A percentile compares a stretch with the other conserved stretches of the same genome.
phyloP scores from a whole-genome alignment of 106 monocot genomes.

The Iris macrosiphon region DNA sequence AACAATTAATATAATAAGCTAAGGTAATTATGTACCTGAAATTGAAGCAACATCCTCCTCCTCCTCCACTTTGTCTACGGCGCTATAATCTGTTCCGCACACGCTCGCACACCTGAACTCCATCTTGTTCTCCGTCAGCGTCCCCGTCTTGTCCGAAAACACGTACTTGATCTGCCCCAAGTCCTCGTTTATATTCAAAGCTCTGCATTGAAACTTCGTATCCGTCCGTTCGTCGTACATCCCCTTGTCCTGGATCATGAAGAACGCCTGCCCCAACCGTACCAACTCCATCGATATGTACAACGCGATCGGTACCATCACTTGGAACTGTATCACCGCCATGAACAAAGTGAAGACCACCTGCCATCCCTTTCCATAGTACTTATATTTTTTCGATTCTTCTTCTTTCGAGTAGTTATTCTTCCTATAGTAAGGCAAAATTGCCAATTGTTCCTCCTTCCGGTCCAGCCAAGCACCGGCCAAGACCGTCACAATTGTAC shows the following conservation, averaged over 20 bases:
- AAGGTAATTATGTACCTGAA: slow-evolving; percentile 3
- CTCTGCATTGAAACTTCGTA: slow-evolving; percentile 74
- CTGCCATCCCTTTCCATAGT: slow-evolving; percentile 59
- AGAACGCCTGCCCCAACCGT: slow-evolving; percentile 71
- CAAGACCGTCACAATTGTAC: slow-evolving; percentile 20
- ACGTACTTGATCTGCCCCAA: slow-evolving; percentile 93
- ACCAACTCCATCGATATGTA: slow-evolving; percentile 93
- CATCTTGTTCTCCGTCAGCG: slow-evolving; percentile 96
- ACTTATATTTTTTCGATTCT: slow-evolving; percentile 18
- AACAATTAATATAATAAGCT: neutral
- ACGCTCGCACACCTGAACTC: slow-evolving; percentile 75
- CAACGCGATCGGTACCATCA: slow-evolving; percentile 80
- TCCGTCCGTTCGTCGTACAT: slow-evolving; percentile 43
- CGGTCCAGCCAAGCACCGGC: slow-evolving; percentile 27
- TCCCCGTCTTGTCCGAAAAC: slow-evolving; percentile 93
- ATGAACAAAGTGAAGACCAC: slow-evolving; percentile 61
- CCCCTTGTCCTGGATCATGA: slow-evolving; percentile 64
- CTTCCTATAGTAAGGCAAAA: slow-evolving; percentile 34
- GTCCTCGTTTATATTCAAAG: slow-evolving; percentile 94
- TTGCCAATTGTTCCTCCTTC: slow-evolving; percentile 20
- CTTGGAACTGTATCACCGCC: slow-evolving; percentile 71
- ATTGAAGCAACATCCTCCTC: slow-evolving; percentile 5
- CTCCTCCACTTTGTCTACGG: too few species aligned
- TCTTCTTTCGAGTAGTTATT: slow-evolving; percentile 9
- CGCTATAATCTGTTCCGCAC: slow-evolving; percentile 49